Evolutionary conservation across 2,329 filamentous ascomycete genomes (phyloP).

Genomic region (Xylariaceae sp.): DNA sequence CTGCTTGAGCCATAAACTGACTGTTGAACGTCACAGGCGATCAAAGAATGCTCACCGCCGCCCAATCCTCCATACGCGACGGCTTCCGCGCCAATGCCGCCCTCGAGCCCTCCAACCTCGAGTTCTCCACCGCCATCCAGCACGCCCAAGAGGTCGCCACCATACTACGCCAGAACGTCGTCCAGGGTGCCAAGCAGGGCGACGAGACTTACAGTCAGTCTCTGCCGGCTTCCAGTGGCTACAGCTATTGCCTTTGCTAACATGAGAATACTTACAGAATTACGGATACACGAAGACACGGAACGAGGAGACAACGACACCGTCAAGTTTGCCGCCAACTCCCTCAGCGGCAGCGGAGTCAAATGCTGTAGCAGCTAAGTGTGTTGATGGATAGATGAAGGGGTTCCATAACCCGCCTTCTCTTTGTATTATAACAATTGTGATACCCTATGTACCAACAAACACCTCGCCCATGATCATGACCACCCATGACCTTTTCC

Average conservation of each 20-base stretch:
- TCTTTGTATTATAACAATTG: background rate
- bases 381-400: too few relatives aligned
- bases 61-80: slow-evolving; percentile 68
- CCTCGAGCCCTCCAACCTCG: slow-evolving; percentile 56
- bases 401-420: too few relatives aligned
- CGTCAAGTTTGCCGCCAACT: slow-evolving; percentile 61
- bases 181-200: slow-evolving; percentile 67
- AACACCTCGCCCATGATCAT: slow-evolving; percentile 12
- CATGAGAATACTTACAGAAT: slow-evolving; percentile 49
- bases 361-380: slow-evolving; percentile 25
- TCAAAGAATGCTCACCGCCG: slow-evolving; percentile 62
- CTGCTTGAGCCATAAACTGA: background rate
- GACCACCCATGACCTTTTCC: slow-evolving; percentile 2
- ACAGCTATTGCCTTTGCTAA: slow-evolving; percentile 2
- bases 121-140: slow-evolving; percentile 62
- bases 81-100: slow-evolving; percentile 68
- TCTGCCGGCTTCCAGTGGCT: background rate
- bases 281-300: slow-evolving; percentile 86
- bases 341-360: slow-evolving; percentile 22
- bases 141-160: slow-evolving; percentile 81
- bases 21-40: slow-evolving; percentile 57
- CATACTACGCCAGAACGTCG: slow-evolving; percentile 78
- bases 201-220: slow-evolving; percentile 59
- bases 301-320: slow-evolving; percentile 93
- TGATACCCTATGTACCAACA: slow-evolving; percentile 16